A percentile compares a stretch with the other conserved stretches of the same genome.
These are phyloP conservation scores for Beauveria rudraprayagi DNA, from an alignment of 2,329 filamentous ascomycete genomes.

Conservation along the genomic window DNA sequence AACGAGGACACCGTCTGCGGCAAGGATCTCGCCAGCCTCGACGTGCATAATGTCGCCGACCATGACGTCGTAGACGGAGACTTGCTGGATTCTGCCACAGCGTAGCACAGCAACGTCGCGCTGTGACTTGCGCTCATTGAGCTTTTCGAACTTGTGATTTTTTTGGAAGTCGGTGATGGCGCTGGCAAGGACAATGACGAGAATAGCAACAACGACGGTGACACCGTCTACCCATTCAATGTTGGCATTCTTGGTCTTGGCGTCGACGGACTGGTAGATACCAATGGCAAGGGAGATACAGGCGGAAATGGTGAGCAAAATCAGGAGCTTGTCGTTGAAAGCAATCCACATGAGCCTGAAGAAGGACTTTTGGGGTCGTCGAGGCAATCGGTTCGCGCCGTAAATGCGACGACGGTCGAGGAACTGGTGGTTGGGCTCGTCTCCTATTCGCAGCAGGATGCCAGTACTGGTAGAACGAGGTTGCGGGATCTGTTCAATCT, in stretches of 20 bases:
- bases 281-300: conserved; percentile 67
- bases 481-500: conserved; percentile 8
- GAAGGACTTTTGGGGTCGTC: conserved; percentile 61
- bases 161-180: conserved; percentile 80
- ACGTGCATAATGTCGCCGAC: conserved; percentile 68
- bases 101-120: conserved; percentile 65
- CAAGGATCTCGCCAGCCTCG: conserved; percentile 65
- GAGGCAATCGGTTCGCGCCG: conserved; percentile 49
- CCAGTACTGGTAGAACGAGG: conserved; percentile 16
- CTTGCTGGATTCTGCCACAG: conserved; percentile 62
- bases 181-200: conserved; percentile 68
- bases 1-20: conserved; percentile 64
- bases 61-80: conserved; percentile 62
- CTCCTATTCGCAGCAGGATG: conserved; percentile 23
- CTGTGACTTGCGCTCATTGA: conserved; percentile 74
- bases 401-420: conserved; percentile 62
- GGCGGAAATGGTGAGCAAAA: conserved; percentile 62
- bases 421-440: conserved; percentile 19
- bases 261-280: conserved; percentile 62
- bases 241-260: conserved; percentile 39
- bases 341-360: conserved; percentile 64
- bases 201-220: conserved; percentile 68
- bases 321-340: conserved; percentile 74
- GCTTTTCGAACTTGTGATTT: conserved; percentile 69
- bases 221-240: conserved; percentile 80